Percentiles rank a stretch among this genome's conserved stretches.
Conservation (phyloP, 75 land plant species). For the Chamaecyparis obtusa region DNA sequence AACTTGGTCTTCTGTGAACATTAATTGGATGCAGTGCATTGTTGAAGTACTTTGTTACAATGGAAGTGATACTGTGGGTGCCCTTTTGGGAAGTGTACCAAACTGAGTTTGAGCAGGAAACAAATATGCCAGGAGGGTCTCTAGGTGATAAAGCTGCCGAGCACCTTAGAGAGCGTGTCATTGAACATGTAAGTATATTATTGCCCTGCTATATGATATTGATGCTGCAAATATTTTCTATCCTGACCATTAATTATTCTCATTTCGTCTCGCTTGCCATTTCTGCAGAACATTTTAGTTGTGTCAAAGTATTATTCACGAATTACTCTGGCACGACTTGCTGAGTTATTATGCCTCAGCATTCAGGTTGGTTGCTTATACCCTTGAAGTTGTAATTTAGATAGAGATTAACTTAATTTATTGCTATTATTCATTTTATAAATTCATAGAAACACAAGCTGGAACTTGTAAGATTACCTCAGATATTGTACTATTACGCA, state of each 20-base stretch:
- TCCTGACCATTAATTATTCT: not conserved
- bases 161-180: slow-evolving; percentile 85
- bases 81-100: slow-evolving; percentile 75
- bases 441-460: not conserved
- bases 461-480: not conserved
- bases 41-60: slow-evolving; percentile 85
- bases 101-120: slow-evolving; percentile 85
- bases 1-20: slow-evolving; percentile 5
- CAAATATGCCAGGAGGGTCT: slow-evolving; percentile 65
- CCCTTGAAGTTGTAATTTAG: not conserved
- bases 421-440: not conserved
- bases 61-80: slow-evolving; percentile 97
- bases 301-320: slow-evolving; percentile 95
- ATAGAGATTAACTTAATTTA: not conserved
- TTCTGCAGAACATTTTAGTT: slow-evolving; percentile 90
- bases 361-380: slow-evolving; percentile 53
- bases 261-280: not conserved
- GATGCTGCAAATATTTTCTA: not conserved
- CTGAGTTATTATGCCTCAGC: slow-evolving; percentile 82
- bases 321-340: slow-evolving; percentile 82
- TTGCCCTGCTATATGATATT: not conserved
- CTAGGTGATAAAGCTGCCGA: slow-evolving; percentile 82
- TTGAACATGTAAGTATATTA: slow-evolving; percentile 76
- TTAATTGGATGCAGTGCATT: slow-evolving; percentile 39
- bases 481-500: not conserved